Evolutionary conservation across 768 basidiomycete genomes (phyloP).

Genomic region (Lactarius hengduanensis): DNA sequence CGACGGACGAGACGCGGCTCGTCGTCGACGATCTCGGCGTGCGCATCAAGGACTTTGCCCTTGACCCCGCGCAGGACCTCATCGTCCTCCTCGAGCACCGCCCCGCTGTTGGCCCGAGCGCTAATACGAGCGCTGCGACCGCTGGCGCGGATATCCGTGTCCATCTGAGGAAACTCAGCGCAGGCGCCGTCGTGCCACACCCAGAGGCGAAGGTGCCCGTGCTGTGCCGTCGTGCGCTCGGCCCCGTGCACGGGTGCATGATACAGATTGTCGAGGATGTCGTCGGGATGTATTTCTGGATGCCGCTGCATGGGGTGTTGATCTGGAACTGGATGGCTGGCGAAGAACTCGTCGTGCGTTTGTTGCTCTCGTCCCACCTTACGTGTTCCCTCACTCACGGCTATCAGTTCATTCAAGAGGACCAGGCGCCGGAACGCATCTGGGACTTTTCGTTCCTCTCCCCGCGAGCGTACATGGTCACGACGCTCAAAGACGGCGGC

Average conservation of each 20-base stretch:
- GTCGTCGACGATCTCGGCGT: conserved; percentile 41
- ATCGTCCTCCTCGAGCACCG: conserved; percentile 43
- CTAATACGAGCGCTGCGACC: not conserved
- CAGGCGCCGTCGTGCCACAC: conserved; percentile 40
- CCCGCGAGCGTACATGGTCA: conserved; percentile 44
- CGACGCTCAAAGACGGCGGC: conserved; percentile 37
- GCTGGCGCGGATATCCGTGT: conserved; percentile 35
- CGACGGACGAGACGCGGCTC: conserved; percentile 24
- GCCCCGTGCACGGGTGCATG: conserved; percentile 36
- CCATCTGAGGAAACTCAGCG: conserved; percentile 44
- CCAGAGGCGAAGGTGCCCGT: conserved; percentile 39
- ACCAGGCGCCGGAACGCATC: conserved; percentile 33
- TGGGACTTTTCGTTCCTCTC: conserved; percentile 51
- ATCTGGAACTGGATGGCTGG: conserved; percentile 57
- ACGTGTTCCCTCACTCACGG: not conserved
- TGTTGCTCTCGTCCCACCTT: not conserved
- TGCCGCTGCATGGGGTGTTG: conserved; percentile 37
- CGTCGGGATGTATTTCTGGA: conserved; percentile 47
- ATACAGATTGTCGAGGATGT: conserved; percentile 57
- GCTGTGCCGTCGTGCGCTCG: conserved; percentile 32
- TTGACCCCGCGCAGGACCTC: conserved; percentile 66
- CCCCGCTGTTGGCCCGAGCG: not conserved
- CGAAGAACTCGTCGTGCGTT: conserved; percentile 42
- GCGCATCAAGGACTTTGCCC: conserved; percentile 53
- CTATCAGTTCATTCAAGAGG: conserved; percentile 35